These are phyloP conservation scores for Citrullus colocynthis DNA, from an alignment of 306 rosid genomes.

Conservation along the genomic window DNA sequence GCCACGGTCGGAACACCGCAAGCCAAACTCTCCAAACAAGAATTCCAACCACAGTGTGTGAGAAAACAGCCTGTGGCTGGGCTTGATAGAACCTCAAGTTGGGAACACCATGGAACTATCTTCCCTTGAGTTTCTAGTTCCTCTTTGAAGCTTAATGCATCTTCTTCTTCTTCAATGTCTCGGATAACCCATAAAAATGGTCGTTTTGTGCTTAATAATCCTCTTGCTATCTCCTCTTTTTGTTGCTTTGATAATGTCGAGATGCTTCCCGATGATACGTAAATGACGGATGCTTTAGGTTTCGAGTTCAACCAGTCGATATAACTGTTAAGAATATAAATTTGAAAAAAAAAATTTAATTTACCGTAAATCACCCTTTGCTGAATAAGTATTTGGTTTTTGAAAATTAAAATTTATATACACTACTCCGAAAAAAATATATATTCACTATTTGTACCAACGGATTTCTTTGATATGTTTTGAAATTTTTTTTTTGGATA, in stretches of 20 bases:
- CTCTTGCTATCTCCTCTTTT: constrained; percentile 48
- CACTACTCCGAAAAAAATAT: no score
- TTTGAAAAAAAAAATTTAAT: no score
- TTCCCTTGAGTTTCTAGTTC: constrained; percentile 28
- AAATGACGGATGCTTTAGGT: constrained; percentile 28
- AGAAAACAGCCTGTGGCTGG: constrained; percentile 35
- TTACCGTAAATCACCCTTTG: no score
- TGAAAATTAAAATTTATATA: no score
- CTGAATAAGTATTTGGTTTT: no score
- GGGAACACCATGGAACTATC: constrained; percentile 43
- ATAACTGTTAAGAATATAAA: background rate
- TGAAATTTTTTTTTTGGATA: no score
- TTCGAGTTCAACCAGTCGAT: constrained; percentile 43
- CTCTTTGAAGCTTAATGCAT: constrained; percentile 6
- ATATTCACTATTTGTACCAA: no score
- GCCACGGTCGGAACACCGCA: constrained; percentile 41
- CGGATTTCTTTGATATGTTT: no score
- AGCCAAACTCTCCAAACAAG: constrained; percentile 29
- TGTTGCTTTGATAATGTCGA: constrained; percentile 21
- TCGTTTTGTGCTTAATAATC: constrained; percentile 20
- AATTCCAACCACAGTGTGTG: constrained; percentile 56
- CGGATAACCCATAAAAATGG: constrained; percentile 51
- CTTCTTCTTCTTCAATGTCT: constrained; percentile 2
- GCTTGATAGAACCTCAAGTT: constrained; percentile 39
- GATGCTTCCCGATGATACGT: constrained; percentile 50